These are phyloP conservation scores for Pseudopithomyces maydicus DNA, from an alignment of 2,329 filamentous ascomycete genomes.

Conservation along the genomic window DNA sequence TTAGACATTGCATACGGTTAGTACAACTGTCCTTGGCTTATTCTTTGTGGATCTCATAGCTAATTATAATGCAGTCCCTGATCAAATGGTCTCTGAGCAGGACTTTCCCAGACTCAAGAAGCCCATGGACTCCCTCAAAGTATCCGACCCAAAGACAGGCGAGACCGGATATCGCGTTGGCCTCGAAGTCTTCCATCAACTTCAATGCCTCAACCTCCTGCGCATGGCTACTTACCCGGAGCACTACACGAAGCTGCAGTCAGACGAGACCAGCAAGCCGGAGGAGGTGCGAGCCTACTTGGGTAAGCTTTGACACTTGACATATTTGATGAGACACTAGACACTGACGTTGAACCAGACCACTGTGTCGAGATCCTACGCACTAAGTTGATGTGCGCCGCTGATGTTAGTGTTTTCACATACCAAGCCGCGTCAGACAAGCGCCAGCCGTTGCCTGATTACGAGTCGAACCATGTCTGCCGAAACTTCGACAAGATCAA, in stretches of 20 bases:
- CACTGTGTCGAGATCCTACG: constrained; percentile 44
- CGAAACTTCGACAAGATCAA: constrained; percentile 41
- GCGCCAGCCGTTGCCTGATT: constrained; percentile 37
- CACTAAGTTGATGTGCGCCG: constrained; percentile 43
- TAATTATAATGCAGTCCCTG: constrained; percentile 55
- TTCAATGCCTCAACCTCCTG: constrained; percentile 44
- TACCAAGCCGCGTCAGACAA: constrained; percentile 29
- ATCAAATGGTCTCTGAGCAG: constrained; percentile 62
- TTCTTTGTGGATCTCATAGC: constrained; percentile 17
- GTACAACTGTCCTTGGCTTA: constrained; percentile 4
- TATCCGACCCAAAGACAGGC: constrained; percentile 61
- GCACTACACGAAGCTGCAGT: constrained; percentile 35
- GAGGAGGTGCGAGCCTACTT: constrained; percentile 31
- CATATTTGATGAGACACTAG: too few species aligned
- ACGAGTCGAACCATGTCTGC: constrained; percentile 39
- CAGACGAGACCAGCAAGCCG: constrained; percentile 35
- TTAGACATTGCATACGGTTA: constrained; percentile 57
- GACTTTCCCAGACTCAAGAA: constrained; percentile 61
- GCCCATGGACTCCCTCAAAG: constrained; percentile 58
- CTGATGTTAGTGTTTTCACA: constrained; percentile 43
- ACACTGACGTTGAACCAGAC: constrained; percentile 19
- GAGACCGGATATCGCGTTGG: constrained; percentile 64
- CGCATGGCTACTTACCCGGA: constrained; percentile 42
- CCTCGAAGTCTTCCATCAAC: constrained; percentile 62
- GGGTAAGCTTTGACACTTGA: constrained; percentile 16